Evolutionary conservation across 768 basidiomycete genomes (phyloP), one percentile per base, ranked within the genome.

Genomic region (Gelatoporia subvermispora): DNA sequence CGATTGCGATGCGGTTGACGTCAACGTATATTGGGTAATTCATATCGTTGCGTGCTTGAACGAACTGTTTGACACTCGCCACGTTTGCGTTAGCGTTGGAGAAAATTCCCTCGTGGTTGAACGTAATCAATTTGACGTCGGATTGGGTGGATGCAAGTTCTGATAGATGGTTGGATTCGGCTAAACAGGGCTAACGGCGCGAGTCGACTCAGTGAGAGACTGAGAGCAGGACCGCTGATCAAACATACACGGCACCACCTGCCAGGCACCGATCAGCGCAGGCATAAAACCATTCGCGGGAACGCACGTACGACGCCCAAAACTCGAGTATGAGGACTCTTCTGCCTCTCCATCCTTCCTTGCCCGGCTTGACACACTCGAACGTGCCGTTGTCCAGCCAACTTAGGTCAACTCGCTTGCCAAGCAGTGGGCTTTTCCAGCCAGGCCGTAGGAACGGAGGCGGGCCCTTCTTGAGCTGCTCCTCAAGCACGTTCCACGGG

Each of bases 41-140:
- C 60, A 65, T 61, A 47, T 65, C 58, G 35, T 43, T 38, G 42
- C 61, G 55, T 10, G 46, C 38, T 11, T 53, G 42, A 37, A 65
- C 46, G 52, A 65, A 65, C 28, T 41, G 31, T 46, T 52, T 58
- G 43, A 65, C 53, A 5, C 55, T 53, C 22, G 52, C 39, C 41
- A 55, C 50, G 54, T 65, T 57, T 24, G 58, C 60, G 17, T 54
- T 51, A 7, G 57, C 50, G 24, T 58, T 53, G 28, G 59, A 61
- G 59, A 63, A 65, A 39, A 65, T 63, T 16, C 60, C 61, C 45
- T 65, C 63, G 52, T 60, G 51, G 41, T 63, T 62, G 56, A 59
- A 63, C 22, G 60, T 58, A 59, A 62, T 58, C 18, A 65, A 55
- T 40, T 63, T 59, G 47, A 63, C 53, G 16, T 57, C 52, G 28